Conservation (phyloP, 2,329 filamentous ascomycete species). For the Ophiostoma tasmaniense region DNA sequence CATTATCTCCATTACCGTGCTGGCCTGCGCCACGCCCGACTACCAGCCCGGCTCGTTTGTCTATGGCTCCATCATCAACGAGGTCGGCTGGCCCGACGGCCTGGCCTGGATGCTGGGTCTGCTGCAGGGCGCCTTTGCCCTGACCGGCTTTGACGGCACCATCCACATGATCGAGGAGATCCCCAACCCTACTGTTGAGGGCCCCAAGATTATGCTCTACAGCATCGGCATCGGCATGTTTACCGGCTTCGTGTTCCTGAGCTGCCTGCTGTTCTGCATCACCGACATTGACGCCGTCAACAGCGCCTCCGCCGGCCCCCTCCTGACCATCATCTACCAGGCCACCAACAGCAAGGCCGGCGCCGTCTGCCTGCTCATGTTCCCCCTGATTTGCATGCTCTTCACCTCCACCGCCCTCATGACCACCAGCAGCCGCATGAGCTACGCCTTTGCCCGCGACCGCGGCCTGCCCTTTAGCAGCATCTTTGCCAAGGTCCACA, state of each 20-base stretch:
- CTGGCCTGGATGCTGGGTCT: constrained; percentile 47
- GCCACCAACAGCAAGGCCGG: constrained; percentile 54
- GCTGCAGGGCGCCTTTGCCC: constrained; percentile 32
- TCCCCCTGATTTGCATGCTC: constrained; percentile 54
- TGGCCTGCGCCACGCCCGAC: constrained; percentile 57
- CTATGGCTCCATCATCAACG: constrained; percentile 59
- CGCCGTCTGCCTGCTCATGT: constrained; percentile 57
- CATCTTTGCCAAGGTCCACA: constrained; percentile 54
- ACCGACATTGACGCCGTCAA: constrained; percentile 45
- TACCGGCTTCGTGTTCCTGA: constrained; percentile 42
- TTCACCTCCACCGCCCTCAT: constrained; percentile 57
- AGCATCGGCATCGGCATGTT: constrained; percentile 55
- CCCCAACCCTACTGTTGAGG: constrained; percentile 33
- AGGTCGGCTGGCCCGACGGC: constrained; percentile 61
- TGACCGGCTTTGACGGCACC: constrained; percentile 46
- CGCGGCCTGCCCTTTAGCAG: constrained; percentile 55
- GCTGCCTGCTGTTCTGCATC: constrained; percentile 55
- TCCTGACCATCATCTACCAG: constrained; percentile 41
- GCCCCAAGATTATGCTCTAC: constrained; percentile 58
- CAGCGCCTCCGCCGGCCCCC: constrained; percentile 30
- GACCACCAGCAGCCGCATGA: constrained; percentile 50
- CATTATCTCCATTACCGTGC: constrained; percentile 60
- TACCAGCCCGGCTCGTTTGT: constrained; percentile 58
- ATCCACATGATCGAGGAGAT: constrained; percentile 50
- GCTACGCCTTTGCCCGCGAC: constrained; percentile 59